A percentile compares a stretch with the other conserved stretches of the same genome.
Evolutionary conservation across 441 rosid species (phyloP).

Genomic region (Euphorbia celastroides): DNA sequence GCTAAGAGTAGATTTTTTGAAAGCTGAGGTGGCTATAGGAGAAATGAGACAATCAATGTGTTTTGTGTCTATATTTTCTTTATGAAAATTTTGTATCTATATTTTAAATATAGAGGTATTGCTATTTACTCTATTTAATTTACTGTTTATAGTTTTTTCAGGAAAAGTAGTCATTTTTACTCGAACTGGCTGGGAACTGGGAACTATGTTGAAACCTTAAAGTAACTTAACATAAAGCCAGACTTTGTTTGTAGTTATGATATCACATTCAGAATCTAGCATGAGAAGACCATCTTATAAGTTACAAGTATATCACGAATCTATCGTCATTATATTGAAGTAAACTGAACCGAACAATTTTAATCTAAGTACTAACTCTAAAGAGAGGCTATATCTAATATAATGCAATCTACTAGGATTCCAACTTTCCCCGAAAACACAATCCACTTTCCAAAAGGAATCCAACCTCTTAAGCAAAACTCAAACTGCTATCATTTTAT

Average conservation of each 20-base stretch:
- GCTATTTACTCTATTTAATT: too few species aligned
- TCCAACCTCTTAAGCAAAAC: slow-evolving; percentile 31
- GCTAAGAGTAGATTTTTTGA: too few species aligned
- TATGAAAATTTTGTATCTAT: too few species aligned
- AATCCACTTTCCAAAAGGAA: slow-evolving; percentile 26
- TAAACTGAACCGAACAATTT: too few species aligned
- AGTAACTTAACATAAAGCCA: not conserved
- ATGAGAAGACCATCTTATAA: too few species aligned
- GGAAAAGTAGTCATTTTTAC: not conserved
- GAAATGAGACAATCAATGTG: too few species aligned
- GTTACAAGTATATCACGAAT: too few species aligned
- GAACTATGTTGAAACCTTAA: slow-evolving; percentile 9
- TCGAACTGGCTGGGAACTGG: not conserved
- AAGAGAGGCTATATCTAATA: slow-evolving; percentile 13
- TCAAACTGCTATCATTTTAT: slow-evolving; percentile 38
- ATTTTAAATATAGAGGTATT: too few species aligned
- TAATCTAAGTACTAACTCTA: too few species aligned
- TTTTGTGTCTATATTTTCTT: too few species aligned
- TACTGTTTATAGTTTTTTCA: not conserved
- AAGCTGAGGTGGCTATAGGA: too few species aligned
- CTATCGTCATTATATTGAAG: too few species aligned
- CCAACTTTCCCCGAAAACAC: slow-evolving; percentile 1
- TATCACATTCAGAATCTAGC: not conserved
- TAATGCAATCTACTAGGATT: slow-evolving; percentile 12
- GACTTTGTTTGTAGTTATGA: not conserved